These are phyloP conservation scores for Aspergillus quadrilineatus DNA, from an alignment of 2,329 filamentous ascomycete species.

Conservation along the genomic window DNA sequence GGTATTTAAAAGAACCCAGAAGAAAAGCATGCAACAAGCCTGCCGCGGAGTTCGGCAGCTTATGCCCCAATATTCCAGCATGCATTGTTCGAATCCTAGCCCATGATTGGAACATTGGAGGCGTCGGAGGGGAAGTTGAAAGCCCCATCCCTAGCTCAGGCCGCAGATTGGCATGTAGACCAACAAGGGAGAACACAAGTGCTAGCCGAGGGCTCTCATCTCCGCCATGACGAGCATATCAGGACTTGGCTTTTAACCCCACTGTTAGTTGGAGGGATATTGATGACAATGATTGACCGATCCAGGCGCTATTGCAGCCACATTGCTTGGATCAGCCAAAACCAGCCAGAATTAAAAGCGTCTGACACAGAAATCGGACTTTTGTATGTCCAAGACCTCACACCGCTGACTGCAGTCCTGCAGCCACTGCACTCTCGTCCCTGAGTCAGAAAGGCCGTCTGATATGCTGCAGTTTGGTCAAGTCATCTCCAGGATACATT, in stretches of 20 bases:
- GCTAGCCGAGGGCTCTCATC: background rate
- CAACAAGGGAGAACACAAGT: background rate
- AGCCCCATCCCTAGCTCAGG: background rate
- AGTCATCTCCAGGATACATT: background rate
- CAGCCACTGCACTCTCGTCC: background rate
- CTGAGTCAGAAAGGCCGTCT: background rate
- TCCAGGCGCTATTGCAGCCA: conserved; percentile 2
- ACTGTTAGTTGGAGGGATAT: background rate
- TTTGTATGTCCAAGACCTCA: too few relatives aligned
- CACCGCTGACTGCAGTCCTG: too few relatives aligned
- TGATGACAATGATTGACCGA: background rate
- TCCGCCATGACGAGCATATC: background rate
- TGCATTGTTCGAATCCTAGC: background rate
- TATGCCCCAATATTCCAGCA: too few relatives aligned
- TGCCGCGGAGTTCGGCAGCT: too few relatives aligned
- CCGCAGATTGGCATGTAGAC: conserved; percentile 1
- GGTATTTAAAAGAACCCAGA: background rate
- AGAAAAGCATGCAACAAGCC: too few relatives aligned
- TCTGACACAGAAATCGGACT: too few relatives aligned
- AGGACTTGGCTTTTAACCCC: background rate
- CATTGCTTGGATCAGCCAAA: conserved; percentile 2
- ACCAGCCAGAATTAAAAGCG: background rate
- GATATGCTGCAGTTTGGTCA: background rate
- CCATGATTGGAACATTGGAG: background rate
- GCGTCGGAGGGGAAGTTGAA: background rate